A percentile compares a stretch with the other conserved stretches of the same genome.
phyloP scores from a whole-genome alignment of 495 filamentous ascomycete species.

The Oleoguttula mirabilis region DNA sequence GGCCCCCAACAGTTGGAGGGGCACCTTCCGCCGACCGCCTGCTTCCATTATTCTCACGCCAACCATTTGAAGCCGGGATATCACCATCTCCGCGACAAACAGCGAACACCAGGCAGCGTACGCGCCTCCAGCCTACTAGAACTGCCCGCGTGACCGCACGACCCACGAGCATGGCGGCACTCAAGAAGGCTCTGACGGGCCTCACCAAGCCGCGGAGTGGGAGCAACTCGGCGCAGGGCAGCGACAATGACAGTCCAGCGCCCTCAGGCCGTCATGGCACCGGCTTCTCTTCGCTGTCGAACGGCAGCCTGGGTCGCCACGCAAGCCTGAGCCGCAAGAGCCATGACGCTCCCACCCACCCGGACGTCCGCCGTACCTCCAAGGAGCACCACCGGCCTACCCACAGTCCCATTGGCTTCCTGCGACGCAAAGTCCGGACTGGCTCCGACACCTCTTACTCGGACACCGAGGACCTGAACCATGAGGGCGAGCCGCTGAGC shows the following conservation, averaged over 20 bases:
- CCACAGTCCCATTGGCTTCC: constrained; percentile 11
- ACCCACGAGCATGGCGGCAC: constrained; percentile 26
- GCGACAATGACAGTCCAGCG: constrained; percentile 11
- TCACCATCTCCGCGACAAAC: no score
- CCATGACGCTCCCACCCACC: not conserved
- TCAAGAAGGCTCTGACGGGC: constrained; percentile 29
- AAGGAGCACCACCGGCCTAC: constrained; percentile 8
- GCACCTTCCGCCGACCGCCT: no score
- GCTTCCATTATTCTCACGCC: no score
- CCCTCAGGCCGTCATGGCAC: not conserved
- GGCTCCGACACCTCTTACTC: constrained; percentile 14
- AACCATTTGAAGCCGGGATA: no score
- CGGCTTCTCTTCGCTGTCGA: constrained; percentile 8
- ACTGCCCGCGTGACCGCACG: no score
- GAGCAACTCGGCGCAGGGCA: constrained; percentile 23
- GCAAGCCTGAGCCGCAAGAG: constrained; percentile 6
- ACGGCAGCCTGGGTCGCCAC: constrained; percentile 1
- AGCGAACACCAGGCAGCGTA: no score
- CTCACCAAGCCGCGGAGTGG: constrained; percentile 21
- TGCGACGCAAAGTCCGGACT: constrained; percentile 10
- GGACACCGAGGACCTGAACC: constrained; percentile 22
- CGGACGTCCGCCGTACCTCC: not conserved
- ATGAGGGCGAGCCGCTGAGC: constrained; percentile 31
- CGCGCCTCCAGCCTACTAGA: no score
- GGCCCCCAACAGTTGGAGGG: no score